phyloP scores from a whole-genome alignment of 768 basidiomycete genomes.

The Pleurotus citrinopileatus region DNA sequence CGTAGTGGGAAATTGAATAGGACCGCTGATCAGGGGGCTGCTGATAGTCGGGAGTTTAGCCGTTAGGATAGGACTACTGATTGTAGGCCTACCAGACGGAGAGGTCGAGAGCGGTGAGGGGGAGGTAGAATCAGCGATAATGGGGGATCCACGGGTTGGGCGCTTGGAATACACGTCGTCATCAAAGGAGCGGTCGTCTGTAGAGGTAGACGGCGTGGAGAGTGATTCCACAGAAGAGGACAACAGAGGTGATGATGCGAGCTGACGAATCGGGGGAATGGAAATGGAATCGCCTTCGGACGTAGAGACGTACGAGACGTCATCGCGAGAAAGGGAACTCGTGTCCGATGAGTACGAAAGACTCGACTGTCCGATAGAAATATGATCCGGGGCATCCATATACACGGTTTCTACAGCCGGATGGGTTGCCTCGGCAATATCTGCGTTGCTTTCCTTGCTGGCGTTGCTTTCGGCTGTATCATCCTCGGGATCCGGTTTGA shows the following conservation, averaged over 20 bases:
- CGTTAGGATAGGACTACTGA: slow-evolving; percentile 26
- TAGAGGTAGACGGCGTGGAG: slow-evolving; percentile 50
- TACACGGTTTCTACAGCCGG: slow-evolving; percentile 30
- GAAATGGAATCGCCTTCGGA: slow-evolving; percentile 25
- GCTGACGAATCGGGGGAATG: slow-evolving; percentile 13
- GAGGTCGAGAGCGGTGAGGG: slow-evolving; percentile 19
- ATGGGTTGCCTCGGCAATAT: slow-evolving; percentile 8
- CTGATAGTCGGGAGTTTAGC: not conserved
- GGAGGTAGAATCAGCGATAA: slow-evolving; percentile 27
- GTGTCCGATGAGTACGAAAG: slow-evolving; percentile 4
- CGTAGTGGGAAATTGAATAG: slow-evolving; percentile 45
- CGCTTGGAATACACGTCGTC: slow-evolving; percentile 20
- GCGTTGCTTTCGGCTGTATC: not conserved
- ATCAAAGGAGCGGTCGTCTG: slow-evolving; percentile 41
- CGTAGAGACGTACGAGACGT: slow-evolving; percentile 22
- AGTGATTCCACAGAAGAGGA: slow-evolving; percentile 63
- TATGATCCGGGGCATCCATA: slow-evolving; percentile 22
- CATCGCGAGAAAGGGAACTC: slow-evolving; percentile 8
- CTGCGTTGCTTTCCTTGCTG: not conserved
- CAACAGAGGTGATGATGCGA: slow-evolving; percentile 43
- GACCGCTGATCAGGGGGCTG: slow-evolving; percentile 21
- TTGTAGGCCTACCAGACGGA: slow-evolving; percentile 20
- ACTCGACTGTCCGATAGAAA: slow-evolving; percentile 2
- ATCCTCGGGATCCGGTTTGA: slow-evolving; percentile 19
- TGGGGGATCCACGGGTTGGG: slow-evolving; percentile 21